Base-by-base conservation (phyloP, 2,329 filamentous ascomycete genomes). In the Colletotrichum gigasporum region DNA sequence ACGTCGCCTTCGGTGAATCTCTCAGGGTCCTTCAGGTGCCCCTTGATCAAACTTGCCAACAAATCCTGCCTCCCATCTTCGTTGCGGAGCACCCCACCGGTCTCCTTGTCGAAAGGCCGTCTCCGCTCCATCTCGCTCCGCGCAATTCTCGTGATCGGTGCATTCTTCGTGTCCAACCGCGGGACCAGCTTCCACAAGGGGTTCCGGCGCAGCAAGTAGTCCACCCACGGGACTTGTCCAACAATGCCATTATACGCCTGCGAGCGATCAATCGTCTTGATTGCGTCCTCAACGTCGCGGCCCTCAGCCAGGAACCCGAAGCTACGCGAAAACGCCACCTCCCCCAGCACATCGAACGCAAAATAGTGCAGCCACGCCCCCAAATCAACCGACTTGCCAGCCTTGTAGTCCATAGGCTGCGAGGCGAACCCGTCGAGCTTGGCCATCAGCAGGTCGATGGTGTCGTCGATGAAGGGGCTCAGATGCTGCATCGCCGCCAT, bases 401-500 rank as follows among this genome's bases (percentile, higher is more conserved):
- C 67, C 32, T 39, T 41, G 10, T 41, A 41, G 3, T 26, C 35
- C 44, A 20, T 26, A 4, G 34, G 26, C 11, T 4, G 12, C 24
- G 35, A 20, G 8, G 75, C 76, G 57, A 82, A 80, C 16, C 71
- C 73, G 45, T 78, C 76, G 28, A 87, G 73, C 63, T 81, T 82
- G 24, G 66, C 65, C 34, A 76, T 72, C 6, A 87, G 71, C 22
- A 82, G 68, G 65, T 83, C 79, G 54, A 85, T 80, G 14, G 81
- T 83, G 65, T 84, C 82, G 70, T 85, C 77, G 69, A 86, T 84
- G 58, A 83, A 84, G 11, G 80, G 80, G 55, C 77, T 77, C 32
- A 84, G 79, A 72, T 83, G 80, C 65, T 82, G 79, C 83, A 85
- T 85, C 7, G 81, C 80, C 0, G 80, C 79, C 83, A 85, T 84